Conservation (phyloP, 2,329 filamentous ascomycete genomes). For the Colletotrichum simmondsii region DNA sequence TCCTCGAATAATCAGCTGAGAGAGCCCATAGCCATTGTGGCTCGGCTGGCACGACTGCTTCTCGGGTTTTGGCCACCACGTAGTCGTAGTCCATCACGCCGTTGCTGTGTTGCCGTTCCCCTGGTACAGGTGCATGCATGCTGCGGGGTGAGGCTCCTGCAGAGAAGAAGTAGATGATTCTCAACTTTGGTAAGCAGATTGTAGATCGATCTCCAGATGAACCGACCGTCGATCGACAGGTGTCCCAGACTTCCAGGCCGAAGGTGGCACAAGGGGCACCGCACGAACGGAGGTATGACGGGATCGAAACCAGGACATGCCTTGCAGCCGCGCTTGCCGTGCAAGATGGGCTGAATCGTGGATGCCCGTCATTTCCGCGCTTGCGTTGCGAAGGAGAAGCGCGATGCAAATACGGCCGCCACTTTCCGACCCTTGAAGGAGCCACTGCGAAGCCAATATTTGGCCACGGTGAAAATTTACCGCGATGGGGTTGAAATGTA, state of each 20-base stretch:
- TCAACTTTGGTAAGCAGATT: constrained; percentile 25
- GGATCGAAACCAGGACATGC: constrained; percentile 15
- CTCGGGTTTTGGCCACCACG: not conserved
- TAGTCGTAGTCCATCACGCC: not conserved
- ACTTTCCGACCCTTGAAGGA: constrained; percentile 6
- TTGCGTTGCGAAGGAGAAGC: constrained; percentile 27
- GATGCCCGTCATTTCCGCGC: constrained; percentile 25
- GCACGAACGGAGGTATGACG: constrained; percentile 15
- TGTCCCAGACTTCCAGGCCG: constrained; percentile 5
- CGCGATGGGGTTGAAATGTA: not conserved
- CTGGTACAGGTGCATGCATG: constrained; percentile 5
- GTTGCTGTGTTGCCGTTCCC: not conserved
- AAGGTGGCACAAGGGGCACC: constrained; percentile 18
- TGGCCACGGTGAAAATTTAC: not conserved
- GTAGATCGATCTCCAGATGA: constrained; percentile 31
- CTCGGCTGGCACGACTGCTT: no score
- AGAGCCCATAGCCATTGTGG: no score
- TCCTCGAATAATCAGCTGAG: not conserved
- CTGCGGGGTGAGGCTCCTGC: constrained; percentile 28
- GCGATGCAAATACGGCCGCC: constrained; percentile 15
- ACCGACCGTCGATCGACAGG: constrained; percentile 28
- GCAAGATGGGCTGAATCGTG: constrained; percentile 16
- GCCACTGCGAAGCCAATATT: constrained; percentile 2
- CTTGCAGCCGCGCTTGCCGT: constrained; percentile 28
- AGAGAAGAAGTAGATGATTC: constrained; percentile 6